phyloP scores from a whole-genome alignment of 768 basidiomycete genomes.

The Termitomyces sp. region DNA sequence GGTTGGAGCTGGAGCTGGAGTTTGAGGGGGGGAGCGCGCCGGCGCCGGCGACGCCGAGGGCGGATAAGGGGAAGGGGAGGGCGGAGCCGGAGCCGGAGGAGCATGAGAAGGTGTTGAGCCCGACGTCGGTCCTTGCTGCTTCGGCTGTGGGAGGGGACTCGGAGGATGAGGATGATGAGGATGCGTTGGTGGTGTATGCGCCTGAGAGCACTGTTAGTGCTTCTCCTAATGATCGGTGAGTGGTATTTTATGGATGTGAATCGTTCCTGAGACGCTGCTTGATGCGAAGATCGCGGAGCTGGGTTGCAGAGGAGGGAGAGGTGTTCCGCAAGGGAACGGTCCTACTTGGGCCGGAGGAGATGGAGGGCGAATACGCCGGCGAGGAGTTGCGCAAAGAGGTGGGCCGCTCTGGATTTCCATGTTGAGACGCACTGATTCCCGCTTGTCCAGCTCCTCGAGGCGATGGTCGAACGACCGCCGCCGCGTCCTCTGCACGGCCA shows the following conservation, averaged over 20 bases:
- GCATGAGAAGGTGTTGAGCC: conserved; percentile 67
- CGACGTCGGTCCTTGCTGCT: conserved; percentile 43
- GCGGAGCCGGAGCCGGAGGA: conserved; percentile 66
- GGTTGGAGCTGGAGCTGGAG: conserved; percentile 10
- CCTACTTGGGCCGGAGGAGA: conserved; percentile 76
- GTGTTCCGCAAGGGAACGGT: conserved; percentile 89
- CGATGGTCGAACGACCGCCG: conserved; percentile 82
- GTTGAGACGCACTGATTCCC: background rate
- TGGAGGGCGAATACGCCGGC: conserved; percentile 85
- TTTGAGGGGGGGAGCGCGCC: conserved; percentile 20
- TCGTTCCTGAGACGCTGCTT: background rate
- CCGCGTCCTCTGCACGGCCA: conserved; percentile 61
- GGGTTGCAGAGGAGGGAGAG: conserved; percentile 95
- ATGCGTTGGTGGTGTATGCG: conserved; percentile 24
- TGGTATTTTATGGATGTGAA: background rate
- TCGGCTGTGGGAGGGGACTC: conserved; percentile 38
- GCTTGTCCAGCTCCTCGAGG: conserved; percentile 61
- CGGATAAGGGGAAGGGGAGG: conserved; percentile 77
- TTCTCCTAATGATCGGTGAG: conserved; percentile 49
- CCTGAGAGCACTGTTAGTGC: conserved; percentile 27
- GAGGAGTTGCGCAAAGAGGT: conserved; percentile 85
- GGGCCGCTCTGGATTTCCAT: conserved; percentile 14
- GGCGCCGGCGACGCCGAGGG: conserved; percentile 50
- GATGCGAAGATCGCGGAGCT: conserved; percentile 54
- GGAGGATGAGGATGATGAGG: conserved; percentile 37